phyloP scores from a whole-genome alignment of 2,329 filamentous ascomycete species.

The Dothidotthia symphoricarpi region DNA sequence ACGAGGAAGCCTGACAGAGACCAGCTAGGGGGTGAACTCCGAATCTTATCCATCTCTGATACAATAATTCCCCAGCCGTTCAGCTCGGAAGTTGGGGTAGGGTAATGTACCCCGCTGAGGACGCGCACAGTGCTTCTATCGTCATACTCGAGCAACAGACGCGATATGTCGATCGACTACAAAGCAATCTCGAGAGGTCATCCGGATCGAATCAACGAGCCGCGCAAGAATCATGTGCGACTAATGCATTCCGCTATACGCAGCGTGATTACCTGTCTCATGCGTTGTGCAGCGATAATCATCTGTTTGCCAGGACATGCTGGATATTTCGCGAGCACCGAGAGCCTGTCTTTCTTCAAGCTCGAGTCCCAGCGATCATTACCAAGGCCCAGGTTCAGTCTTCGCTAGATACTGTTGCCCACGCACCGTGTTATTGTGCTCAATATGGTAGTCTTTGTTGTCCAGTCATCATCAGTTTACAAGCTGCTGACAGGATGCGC shows the following conservation, averaged over 20 bases:
- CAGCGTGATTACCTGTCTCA: constrained; percentile 41
- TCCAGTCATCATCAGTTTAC: too few species aligned
- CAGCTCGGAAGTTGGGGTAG: constrained; percentile 15
- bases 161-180: constrained; percentile 32
- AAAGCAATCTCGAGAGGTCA: constrained; percentile 37
- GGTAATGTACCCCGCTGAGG: constrained; percentile 18
- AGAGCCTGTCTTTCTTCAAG: constrained; percentile 14
- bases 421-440: neutral
- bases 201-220: constrained; percentile 39
- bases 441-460: too few species aligned
- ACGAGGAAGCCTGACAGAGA: constrained; percentile 22
- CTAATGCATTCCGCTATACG: constrained; percentile 23
- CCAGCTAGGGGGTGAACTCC: constrained; percentile 10
- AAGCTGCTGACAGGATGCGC: too few species aligned
- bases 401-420: constrained; percentile 6
- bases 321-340: constrained; percentile 18
- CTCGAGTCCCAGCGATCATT: constrained; percentile 6
- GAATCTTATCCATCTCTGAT: constrained; percentile 10
- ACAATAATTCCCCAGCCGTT: constrained; percentile 23
- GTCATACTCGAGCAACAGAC: constrained; percentile 15
- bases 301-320: constrained; percentile 18
- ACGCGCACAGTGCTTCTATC: constrained; percentile 15
- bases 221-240: constrained; percentile 40
- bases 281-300: constrained; percentile 41
- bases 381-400: constrained; percentile 10